Percentiles rank a stretch among this genome's conserved stretches.
Evolutionary conservation across 371 early-diverging fungal species (phyloP).

Genomic region (Mucor mucedo): DNA sequence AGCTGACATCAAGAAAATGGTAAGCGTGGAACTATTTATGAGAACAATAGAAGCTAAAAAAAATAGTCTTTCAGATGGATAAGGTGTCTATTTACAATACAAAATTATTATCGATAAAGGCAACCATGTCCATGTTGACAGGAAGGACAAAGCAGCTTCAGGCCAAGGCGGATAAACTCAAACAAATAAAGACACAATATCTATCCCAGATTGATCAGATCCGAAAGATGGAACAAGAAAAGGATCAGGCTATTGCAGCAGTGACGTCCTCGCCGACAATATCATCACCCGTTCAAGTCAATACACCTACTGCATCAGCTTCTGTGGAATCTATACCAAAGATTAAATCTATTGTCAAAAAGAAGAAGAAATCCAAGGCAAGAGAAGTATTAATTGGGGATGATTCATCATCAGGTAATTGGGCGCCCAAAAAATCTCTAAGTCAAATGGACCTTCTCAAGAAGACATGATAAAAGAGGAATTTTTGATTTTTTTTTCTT

Average conservation of each 20-base stretch:
- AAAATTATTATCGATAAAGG: slow-evolving; percentile 40
- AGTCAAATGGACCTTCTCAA: slow-evolving; percentile 25
- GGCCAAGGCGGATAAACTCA: slow-evolving; percentile 37
- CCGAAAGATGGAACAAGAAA: slow-evolving; percentile 39
- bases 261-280: slow-evolving; percentile 13
- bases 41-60: neutral
- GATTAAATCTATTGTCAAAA: slow-evolving; percentile 25
- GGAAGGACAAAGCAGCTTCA: slow-evolving; percentile 42
- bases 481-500: neutral
- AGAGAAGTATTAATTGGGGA: slow-evolving; percentile 32
- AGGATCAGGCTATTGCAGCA: slow-evolving; percentile 43
- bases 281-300: slow-evolving; percentile 7
- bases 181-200: slow-evolving; percentile 34
- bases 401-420: slow-evolving; percentile 20
- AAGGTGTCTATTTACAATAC: slow-evolving; percentile 43
- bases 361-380: slow-evolving; percentile 36
- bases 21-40: slow-evolving; percentile 1
- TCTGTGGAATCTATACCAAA: neutral
- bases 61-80: slow-evolving; percentile 31
- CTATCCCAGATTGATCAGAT: slow-evolving; percentile 43
- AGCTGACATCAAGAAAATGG: slow-evolving; percentile 23
- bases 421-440: slow-evolving; percentile 27
- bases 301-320: neutral
- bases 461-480: neutral
- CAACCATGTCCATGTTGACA: slow-evolving; percentile 43